phyloP scores from a whole-genome alignment of 495 filamentous ascomycete species.

The Hypoxylon lenormandii region DNA sequence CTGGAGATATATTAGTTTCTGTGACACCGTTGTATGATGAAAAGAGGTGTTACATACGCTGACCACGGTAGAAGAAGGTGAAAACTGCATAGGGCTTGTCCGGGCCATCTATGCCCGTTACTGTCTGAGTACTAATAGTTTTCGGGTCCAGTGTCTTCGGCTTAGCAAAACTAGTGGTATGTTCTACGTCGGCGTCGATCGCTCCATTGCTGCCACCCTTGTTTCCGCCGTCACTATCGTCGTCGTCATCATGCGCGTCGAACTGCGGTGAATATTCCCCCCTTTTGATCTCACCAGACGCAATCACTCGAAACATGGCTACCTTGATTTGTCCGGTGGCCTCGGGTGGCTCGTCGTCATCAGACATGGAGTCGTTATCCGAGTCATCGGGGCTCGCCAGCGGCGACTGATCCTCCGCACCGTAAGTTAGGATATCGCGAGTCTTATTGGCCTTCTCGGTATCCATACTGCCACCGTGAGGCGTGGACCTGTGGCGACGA shows the following conservation, averaged over 20 bases:
- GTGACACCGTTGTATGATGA: conserved; percentile 8
- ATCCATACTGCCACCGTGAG: conserved; percentile 64
- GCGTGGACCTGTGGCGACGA: conserved; percentile 69
- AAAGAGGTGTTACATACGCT: conserved; percentile 72
- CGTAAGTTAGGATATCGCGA: conserved; percentile 77
- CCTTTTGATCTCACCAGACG: conserved; percentile 94
- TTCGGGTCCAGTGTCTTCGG: conserved; percentile 97
- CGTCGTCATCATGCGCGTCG: conserved; percentile 94
- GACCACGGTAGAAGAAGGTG: conserved; percentile 96
- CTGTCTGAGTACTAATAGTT: conserved; percentile 96
- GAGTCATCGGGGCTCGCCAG: conserved; percentile 80
- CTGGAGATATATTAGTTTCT: conserved; percentile 59
- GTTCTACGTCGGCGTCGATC: conserved; percentile 80
- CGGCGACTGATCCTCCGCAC: conserved; percentile 75
- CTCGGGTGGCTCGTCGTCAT: conserved; percentile 90
- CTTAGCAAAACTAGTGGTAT: conserved; percentile 98
- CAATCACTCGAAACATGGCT: conserved; percentile 92
- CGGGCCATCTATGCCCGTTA: conserved; percentile 95
- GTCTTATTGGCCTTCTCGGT: conserved; percentile 58
- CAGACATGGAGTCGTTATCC: conserved; percentile 78
- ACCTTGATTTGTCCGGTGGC: conserved; percentile 98
- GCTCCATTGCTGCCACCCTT: conserved; percentile 57
- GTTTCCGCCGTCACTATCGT: conserved; percentile 66
- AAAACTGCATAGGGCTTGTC: conserved; percentile 97
- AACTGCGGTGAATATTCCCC: conserved; percentile 99